Percentiles rank a stretch among this genome's conserved stretches.
Conservation (phyloP, 345 rosid genomes). For the Durio zibethinus region DNA sequence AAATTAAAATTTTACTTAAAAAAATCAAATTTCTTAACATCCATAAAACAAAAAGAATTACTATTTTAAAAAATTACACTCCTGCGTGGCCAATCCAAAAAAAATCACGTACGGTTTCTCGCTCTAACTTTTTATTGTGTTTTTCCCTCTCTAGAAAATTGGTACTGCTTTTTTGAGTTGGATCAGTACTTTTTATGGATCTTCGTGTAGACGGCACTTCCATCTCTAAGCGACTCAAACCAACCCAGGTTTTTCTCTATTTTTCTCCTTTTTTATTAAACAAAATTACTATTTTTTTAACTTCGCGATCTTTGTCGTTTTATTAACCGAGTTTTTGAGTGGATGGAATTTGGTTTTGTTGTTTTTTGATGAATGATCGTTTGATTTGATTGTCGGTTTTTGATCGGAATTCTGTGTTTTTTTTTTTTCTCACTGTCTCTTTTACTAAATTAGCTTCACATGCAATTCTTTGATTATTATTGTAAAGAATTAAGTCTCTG, state of each 20-base stretch:
- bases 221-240: conserved; percentile 23
- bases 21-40: no score
- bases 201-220: conserved; percentile 4
- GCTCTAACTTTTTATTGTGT: background rate
- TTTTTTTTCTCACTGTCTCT: background rate
- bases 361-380: background rate
- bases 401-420: background rate
- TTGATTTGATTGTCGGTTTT: background rate
- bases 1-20: no score
- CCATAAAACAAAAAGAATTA: no score
- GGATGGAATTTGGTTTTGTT: background rate
- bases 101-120: background rate
- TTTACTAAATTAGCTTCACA: background rate
- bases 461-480: background rate
- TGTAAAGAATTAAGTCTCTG: background rate
- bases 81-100: no score
- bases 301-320: background rate
- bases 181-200: conserved; percentile 12
- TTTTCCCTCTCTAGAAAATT: background rate
- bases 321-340: background rate
- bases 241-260: conserved; percentile 20
- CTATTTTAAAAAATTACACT: no score
- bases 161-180: background rate
- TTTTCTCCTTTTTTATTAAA: no score
- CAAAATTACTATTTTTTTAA: background rate